Percentiles rank a stretch among this genome's conserved stretches.
Conservation (phyloP, 306 rosid species). For the Vigna angularis region DNA sequence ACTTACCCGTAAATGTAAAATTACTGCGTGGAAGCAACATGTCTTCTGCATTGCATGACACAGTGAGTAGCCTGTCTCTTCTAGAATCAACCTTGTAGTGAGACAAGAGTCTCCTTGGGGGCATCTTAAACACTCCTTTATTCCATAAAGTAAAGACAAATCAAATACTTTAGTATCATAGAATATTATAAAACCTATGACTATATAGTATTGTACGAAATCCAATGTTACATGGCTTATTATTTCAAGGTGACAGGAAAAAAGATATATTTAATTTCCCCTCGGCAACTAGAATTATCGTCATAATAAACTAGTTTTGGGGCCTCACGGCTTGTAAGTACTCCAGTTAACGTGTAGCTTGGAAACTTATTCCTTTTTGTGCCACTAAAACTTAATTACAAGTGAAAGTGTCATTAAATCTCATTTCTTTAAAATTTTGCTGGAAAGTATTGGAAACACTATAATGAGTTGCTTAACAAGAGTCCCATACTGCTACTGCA, state of each 20-base stretch:
- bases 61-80: constrained; percentile 63
- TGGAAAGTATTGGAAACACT: constrained; percentile 34
- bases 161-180: constrained; percentile 28
- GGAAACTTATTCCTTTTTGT: constrained; percentile 30
- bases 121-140: constrained; percentile 92
- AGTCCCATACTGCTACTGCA: constrained; percentile 35
- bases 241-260: neutral
- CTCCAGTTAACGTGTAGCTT: constrained; percentile 26
- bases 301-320: neutral
- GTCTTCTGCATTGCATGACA: constrained; percentile 94
- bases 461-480: constrained; percentile 20
- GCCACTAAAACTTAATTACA: constrained; percentile 21
- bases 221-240: constrained; percentile 22
- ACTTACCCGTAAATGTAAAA: constrained; percentile 74
- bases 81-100: constrained; percentile 80
- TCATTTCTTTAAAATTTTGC: neutral
- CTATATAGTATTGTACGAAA: constrained; percentile 22
- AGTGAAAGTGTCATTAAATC: constrained; percentile 33
- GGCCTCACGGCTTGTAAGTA: constrained; percentile 26
- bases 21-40: constrained; percentile 85
- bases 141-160: constrained; percentile 35
- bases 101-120: constrained; percentile 85
- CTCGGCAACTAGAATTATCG: constrained; percentile 4
- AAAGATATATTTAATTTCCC: constrained; percentile 18
- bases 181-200: neutral